Percentiles rank a stretch among this genome's conserved stretches.
Conservation (phyloP, 768 basidiomycete species). For the Wakefieldia striispora region DNA sequence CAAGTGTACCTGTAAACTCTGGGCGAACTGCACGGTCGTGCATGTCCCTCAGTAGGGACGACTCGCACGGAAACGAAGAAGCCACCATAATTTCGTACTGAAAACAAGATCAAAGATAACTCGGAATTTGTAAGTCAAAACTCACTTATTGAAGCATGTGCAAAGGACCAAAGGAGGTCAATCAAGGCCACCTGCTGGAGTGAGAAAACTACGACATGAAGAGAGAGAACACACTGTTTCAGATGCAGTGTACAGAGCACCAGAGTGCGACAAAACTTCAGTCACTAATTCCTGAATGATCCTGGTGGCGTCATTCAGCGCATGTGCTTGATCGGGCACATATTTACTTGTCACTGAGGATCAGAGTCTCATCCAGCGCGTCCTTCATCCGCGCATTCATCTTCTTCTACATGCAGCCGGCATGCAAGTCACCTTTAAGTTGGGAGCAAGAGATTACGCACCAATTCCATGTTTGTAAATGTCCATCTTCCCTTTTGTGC, state of each 20-base stretch:
- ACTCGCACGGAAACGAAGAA: neutral
- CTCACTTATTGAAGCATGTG: constrained; percentile 79
- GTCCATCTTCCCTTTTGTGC: constrained; percentile 68
- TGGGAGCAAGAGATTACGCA: constrained; percentile 34
- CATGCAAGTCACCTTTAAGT: neutral
- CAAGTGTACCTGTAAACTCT: constrained; percentile 86
- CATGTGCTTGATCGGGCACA: neutral
- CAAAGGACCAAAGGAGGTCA: constrained; percentile 90
- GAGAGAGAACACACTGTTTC: constrained; percentile 60
- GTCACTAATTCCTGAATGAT: constrained; percentile 77
- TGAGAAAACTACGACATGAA: neutral
- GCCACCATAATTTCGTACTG: constrained; percentile 53
- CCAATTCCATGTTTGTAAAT: constrained; percentile 82
- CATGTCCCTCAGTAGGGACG: neutral
- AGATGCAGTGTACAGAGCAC: constrained; percentile 84
- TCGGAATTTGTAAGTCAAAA: neutral
- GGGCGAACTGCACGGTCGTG: constrained; percentile 62
- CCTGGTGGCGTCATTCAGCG: constrained; percentile 35
- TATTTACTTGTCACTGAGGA: constrained; percentile 75
- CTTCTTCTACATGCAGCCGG: constrained; percentile 57
- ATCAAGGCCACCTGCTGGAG: constrained; percentile 69
- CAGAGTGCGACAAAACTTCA: constrained; percentile 67
- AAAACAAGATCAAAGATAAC: neutral
- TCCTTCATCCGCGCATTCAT: constrained; percentile 88
- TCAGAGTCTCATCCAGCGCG: constrained; percentile 83